phyloP scores from a whole-genome alignment of 192 early-diverging fungal genomes.

The Neocallimastix lanati region DNA sequence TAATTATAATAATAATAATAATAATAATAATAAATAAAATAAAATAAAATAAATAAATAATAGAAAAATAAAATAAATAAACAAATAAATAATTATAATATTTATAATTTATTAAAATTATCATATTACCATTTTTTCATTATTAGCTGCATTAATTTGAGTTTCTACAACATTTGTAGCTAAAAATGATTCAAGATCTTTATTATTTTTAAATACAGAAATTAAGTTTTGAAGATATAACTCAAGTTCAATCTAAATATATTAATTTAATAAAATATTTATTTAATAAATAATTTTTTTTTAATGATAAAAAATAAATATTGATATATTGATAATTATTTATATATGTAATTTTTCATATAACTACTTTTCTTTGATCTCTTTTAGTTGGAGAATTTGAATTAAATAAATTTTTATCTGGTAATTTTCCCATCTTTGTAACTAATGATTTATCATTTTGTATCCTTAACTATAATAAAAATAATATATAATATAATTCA shows the following conservation, averaged over 20 bases:
- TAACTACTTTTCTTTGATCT: conserved; percentile 55
- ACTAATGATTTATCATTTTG: neutral
- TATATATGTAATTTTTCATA: no score
- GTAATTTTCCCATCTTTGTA: conserved; percentile 50
- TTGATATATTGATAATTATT: no score
- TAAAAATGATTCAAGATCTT: conserved; percentile 41
- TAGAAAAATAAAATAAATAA: no score
- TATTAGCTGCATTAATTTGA: neutral
- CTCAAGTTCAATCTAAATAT: conserved; percentile 46
- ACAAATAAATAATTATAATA: no score
- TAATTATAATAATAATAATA: no score
- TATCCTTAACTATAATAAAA: neutral
- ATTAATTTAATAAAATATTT: neutral
- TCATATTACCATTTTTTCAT: neutral
- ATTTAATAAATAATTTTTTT: no score
- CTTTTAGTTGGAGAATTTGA: conserved; percentile 66
- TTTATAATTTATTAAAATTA: no score
- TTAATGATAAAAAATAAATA: no score
- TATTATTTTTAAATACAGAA: conserved; percentile 25
- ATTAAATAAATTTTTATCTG: conserved; percentile 68
- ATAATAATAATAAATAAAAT: no score
- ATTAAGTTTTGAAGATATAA: conserved; percentile 61
- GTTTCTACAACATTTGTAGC: conserved; percentile 38
- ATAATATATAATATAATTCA: no score
- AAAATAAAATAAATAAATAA: no score